Conservation (phyloP, 139 green algal genomes). For the Chloropicon primus region DNA sequence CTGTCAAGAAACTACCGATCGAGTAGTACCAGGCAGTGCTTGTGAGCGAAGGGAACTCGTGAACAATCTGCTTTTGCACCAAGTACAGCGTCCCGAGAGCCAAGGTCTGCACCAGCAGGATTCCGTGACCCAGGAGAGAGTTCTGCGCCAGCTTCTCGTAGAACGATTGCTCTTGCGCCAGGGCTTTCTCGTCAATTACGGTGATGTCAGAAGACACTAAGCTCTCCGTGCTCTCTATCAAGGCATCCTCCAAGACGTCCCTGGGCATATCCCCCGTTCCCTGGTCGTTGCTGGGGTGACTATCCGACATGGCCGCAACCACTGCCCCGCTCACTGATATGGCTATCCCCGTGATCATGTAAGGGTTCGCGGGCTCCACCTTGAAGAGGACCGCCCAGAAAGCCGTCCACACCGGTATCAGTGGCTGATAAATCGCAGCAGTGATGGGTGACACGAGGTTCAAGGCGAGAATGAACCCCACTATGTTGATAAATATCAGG, state of each 20-base stretch:
- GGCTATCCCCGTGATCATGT: not conserved
- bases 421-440: slow-evolving; percentile 4
- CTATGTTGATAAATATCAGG: slow-evolving; percentile 4
- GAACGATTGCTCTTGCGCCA: not conserved
- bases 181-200: not conserved
- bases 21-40: slow-evolving; percentile 6
- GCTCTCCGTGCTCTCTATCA: not conserved
- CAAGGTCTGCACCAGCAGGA: slow-evolving; percentile 3
- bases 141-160: not conserved
- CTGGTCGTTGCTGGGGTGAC: not conserved
- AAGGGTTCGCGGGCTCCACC: not conserved
- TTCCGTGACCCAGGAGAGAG: not conserved
- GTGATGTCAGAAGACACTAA: not conserved
- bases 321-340: not conserved
- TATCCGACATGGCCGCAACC: not conserved
- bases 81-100: not conserved
- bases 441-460: not conserved
- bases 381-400: not conserved
- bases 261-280: not conserved
- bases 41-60: slow-evolving; percentile 3
- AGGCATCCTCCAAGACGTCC: not conserved
- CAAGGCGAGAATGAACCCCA: slow-evolving; percentile 1
- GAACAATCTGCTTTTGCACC: not conserved
- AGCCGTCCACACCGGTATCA: slow-evolving; percentile 2
- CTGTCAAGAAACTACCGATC: slow-evolving; percentile 5